Evolutionary conservation across 2,329 filamentous ascomycete species (phyloP).

Genomic region (Microdochium bolleyi): DNA sequence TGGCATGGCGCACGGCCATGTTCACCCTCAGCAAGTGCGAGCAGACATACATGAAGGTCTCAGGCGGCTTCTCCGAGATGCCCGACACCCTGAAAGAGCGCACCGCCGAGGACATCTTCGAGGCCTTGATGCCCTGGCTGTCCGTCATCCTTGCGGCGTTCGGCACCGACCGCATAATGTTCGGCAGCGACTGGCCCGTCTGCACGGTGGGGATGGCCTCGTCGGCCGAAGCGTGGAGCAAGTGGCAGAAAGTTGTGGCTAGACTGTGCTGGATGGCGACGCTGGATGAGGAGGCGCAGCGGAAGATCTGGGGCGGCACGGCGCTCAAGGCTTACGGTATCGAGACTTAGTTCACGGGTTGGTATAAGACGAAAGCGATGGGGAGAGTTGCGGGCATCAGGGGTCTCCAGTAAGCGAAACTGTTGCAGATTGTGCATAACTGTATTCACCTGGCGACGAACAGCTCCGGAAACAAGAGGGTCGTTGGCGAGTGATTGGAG

Average conservation of each 20-base stretch:
- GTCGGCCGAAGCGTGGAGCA: conserved; percentile 55
- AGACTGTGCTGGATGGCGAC: conserved; percentile 56
- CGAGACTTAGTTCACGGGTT: conserved; percentile 9
- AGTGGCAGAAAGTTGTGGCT: conserved; percentile 68
- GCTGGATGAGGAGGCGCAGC: conserved; percentile 52
- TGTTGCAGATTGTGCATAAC: no score
- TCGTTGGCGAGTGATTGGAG: no score
- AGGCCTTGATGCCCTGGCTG: conserved; percentile 61
- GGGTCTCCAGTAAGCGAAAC: no score
- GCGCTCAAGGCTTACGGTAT: conserved; percentile 64
- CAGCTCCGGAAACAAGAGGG: no score
- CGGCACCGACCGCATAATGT: conserved; percentile 68
- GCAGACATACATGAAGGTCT: conserved; percentile 84
- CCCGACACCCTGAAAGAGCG: conserved; percentile 42
- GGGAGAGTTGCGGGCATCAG: not conserved
- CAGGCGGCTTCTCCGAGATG: conserved; percentile 77
- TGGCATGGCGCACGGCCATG: conserved; percentile 63
- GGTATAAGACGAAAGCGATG: no score
- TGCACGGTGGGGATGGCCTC: conserved; percentile 57
- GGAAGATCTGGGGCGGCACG: conserved; percentile 64
- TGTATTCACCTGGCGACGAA: no score
- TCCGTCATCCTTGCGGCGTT: conserved; percentile 66
- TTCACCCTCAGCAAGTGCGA: conserved; percentile 56
- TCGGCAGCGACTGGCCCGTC: conserved; percentile 90
- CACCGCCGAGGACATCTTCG: conserved; percentile 49